These are phyloP conservation scores for Phytopythium kandeliae DNA, from an alignment of 352 stramenopile species.

Conservation along the genomic window DNA sequence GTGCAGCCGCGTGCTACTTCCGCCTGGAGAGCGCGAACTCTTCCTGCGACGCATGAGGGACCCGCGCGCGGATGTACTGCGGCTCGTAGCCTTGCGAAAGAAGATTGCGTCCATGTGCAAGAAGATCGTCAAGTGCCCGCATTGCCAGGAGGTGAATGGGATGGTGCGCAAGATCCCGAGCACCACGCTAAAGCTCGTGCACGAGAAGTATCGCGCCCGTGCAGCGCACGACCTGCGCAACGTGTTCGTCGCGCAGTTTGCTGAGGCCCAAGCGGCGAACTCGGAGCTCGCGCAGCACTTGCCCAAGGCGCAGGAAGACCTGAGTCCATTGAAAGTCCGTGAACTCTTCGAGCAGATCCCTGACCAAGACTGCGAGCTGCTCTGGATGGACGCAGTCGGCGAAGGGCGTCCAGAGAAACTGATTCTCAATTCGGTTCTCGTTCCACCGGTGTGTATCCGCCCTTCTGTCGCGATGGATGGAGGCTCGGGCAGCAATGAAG, in stretches of 20 bases:
- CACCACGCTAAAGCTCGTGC: conserved; percentile 97
- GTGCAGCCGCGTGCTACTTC: conserved; percentile 94
- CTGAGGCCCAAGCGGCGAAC: conserved; percentile 71
- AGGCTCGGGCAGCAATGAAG: conserved; percentile 94
- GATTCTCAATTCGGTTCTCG: conserved; percentile 95
- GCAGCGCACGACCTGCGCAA: conserved; percentile 76
- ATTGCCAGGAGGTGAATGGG: conserved; percentile 95
- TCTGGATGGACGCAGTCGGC: conserved; percentile 95
- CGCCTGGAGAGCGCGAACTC: conserved; percentile 81
- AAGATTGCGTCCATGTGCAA: conserved; percentile 97
- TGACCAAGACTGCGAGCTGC: conserved; percentile 96
- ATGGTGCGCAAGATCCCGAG: conserved; percentile 97
- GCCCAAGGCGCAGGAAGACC: conserved; percentile 86
- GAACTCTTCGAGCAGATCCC: conserved; percentile 95
- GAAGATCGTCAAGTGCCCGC: conserved; percentile 93
- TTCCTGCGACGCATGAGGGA: conserved; percentile 90
- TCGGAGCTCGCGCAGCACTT: conserved; percentile 82
- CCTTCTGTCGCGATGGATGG: conserved; percentile 98
- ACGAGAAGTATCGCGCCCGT: conserved; percentile 96
- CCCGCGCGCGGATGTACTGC: conserved; percentile 66
- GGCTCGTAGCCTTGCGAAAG: conserved; percentile 85
- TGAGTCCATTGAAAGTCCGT: conserved; percentile 90
- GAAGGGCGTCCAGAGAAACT: conserved; percentile 95
- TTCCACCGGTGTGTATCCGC: conserved; percentile 98
- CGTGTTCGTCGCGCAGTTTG: conserved; percentile 82